Conservation (phyloP, 1,139 yeast genomes). For the Kurtzmaniella quercitrusa region DNA sequence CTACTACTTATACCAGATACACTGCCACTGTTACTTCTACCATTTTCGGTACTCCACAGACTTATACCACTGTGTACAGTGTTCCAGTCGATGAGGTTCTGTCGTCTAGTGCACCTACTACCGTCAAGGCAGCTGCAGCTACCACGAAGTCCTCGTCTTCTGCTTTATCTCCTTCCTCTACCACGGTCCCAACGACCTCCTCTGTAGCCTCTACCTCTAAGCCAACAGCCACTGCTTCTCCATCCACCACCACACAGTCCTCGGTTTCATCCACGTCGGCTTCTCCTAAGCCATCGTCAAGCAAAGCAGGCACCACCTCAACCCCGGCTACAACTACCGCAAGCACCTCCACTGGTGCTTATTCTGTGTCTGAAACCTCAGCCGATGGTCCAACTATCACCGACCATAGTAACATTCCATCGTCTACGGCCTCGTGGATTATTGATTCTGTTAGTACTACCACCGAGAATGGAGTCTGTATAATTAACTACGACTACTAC, state of each 20-base stretch:
- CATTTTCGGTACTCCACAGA: conserved; percentile 35
- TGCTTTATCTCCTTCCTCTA: conserved; percentile 7
- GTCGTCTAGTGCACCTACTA: background rate
- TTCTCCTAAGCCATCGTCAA: conserved; percentile 6
- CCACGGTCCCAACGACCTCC: conserved; percentile 9
- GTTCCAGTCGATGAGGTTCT: conserved; percentile 23
- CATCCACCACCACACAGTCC: conserved; percentile 5
- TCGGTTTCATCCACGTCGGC: conserved; percentile 4
- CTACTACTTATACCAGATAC: conserved; percentile 38
- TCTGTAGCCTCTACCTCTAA: conserved; percentile 7
- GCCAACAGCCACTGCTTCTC: conserved; percentile 6
- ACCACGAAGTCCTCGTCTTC: conserved; percentile 10
- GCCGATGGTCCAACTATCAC: conserved; percentile 30
- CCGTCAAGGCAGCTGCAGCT: conserved; percentile 7
- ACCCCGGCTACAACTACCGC: conserved; percentile 7
- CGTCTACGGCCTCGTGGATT: conserved; percentile 36
- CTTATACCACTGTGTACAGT: conserved; percentile 35
- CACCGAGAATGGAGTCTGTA: conserved; percentile 32
- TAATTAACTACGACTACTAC: conserved; percentile 43
- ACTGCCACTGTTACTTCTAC: conserved; percentile 46
- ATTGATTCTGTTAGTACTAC: conserved; percentile 34
- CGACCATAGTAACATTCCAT: conserved; percentile 24
- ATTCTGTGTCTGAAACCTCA: background rate
- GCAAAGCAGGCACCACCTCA: conserved; percentile 8
- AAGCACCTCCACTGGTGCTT: conserved; percentile 1